phyloP scores from a whole-genome alignment of 108 stramenopile genomes.

The Cyclotella cryptica region DNA sequence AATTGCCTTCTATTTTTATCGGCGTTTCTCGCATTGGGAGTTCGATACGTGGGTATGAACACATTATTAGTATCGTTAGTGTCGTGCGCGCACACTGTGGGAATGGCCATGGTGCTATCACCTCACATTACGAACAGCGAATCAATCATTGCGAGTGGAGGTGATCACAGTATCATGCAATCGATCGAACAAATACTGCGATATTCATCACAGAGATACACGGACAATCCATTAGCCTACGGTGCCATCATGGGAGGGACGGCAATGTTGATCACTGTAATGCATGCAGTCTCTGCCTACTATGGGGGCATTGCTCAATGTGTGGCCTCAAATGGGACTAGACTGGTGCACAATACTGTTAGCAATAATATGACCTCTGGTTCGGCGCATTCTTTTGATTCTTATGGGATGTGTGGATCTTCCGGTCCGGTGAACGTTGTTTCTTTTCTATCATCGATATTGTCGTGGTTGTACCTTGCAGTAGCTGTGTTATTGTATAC shows the following conservation, averaged over 20 bases:
- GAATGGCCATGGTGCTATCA: slow-evolving; percentile 1
- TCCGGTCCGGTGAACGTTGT: slow-evolving; percentile 30
- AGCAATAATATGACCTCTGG: slow-evolving; percentile 1
- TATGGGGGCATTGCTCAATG: slow-evolving; percentile 14
- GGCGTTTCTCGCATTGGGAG: slow-evolving; percentile 1
- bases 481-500: slow-evolving; percentile 15
- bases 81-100: slow-evolving; percentile 9
- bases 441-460: slow-evolving; percentile 20
- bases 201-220: background rate
- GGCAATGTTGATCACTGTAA: background rate
- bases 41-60: slow-evolving; percentile 1
- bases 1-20: slow-evolving; percentile 4
- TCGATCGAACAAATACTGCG: slow-evolving; percentile 4
- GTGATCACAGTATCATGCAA: background rate
- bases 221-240: slow-evolving; percentile 11
- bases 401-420: slow-evolving; percentile 14
- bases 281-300: slow-evolving; percentile 12
- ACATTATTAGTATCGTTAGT: slow-evolving; percentile 1
- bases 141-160: background rate
- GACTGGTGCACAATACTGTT: background rate
- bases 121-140: background rate
- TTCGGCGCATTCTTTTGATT: slow-evolving; percentile 4
- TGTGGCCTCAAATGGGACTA: background rate
- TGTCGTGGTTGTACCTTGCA: slow-evolving; percentile 25
- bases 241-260: slow-evolving; percentile 21